Percentiles rank a stretch among this genome's conserved stretches.
phyloP scores from a whole-genome alignment of 1,139 yeast genomes.

The Taphrina flavorubra region DNA sequence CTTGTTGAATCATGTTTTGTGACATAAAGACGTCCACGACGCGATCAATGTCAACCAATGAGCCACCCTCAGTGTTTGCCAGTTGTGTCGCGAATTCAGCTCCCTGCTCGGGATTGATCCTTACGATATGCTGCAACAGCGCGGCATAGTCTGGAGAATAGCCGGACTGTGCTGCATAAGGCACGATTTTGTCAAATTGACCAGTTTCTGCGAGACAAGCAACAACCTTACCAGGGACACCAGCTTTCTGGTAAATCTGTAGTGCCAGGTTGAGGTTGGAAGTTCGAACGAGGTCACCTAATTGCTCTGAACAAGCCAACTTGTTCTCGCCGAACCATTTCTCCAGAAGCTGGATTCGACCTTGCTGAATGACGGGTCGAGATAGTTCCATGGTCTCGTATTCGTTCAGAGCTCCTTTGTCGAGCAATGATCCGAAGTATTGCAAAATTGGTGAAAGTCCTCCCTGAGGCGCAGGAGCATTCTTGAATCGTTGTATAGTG shows the following conservation, averaged over 20 bases:
- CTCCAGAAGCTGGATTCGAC: slow-evolving; percentile 89
- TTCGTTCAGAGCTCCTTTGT: slow-evolving; percentile 90
- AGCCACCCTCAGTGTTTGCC: slow-evolving; percentile 64
- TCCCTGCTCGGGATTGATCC: slow-evolving; percentile 96
- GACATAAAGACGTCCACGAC: slow-evolving; percentile 93
- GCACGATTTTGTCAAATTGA: slow-evolving; percentile 92
- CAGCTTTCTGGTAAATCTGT: slow-evolving; percentile 87
- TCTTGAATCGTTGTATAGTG: slow-evolving; percentile 90
- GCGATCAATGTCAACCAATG: slow-evolving; percentile 78
- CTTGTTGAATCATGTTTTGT: slow-evolving; percentile 94
- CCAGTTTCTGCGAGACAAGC: slow-evolving; percentile 93
- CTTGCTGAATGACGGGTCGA: slow-evolving; percentile 93
- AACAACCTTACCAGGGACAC: slow-evolving; percentile 86
- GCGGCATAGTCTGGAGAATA: slow-evolving; percentile 90
- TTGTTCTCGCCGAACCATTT: slow-evolving; percentile 97
- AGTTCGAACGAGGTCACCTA: slow-evolving; percentile 94
- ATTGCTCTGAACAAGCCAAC: slow-evolving; percentile 89
- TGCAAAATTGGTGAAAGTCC: slow-evolving; percentile 92
- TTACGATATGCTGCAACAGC: slow-evolving; percentile 84
- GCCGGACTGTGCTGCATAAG: slow-evolving; percentile 87
- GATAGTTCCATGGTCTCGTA: slow-evolving; percentile 95
- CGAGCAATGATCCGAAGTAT: slow-evolving; percentile 88
- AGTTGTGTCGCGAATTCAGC: slow-evolving; percentile 94
- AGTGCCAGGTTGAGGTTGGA: slow-evolving; percentile 84
- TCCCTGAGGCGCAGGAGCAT: slow-evolving; percentile 93